Evolutionary conservation across 1,284 basidiomycete species (phyloP).

Genomic region (Cutaneotrichosporon cavernicola): DNA sequence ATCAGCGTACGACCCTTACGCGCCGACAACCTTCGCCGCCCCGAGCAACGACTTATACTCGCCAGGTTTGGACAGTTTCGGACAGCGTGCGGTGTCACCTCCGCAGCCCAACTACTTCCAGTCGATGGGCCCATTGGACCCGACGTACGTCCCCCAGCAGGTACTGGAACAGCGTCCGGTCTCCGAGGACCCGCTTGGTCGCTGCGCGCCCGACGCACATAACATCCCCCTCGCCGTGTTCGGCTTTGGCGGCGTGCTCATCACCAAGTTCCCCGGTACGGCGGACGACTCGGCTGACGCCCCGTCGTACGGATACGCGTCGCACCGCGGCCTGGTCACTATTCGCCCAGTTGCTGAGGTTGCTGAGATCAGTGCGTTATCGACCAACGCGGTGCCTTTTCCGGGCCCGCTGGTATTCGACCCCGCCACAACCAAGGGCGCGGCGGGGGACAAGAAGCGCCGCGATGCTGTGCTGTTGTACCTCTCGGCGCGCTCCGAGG

Average conservation of each 20-base stretch:
- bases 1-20: slow-evolving; percentile 11
- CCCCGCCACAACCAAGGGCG: slow-evolving; percentile 62
- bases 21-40: background rate
- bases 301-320: slow-evolving; percentile 54
- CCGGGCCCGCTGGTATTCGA: slow-evolving; percentile 85
- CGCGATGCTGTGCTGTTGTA: slow-evolving; percentile 75
- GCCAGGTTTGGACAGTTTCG: slow-evolving; percentile 29
- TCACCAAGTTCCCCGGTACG: slow-evolving; percentile 79
- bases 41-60: slow-evolving; percentile 18
- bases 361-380: slow-evolving; percentile 66
- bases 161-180: slow-evolving; percentile 54
- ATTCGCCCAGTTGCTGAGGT: slow-evolving; percentile 67
- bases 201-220: slow-evolving; percentile 61
- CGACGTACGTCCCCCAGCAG: slow-evolving; percentile 58
- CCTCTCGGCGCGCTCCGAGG: slow-evolving; percentile 68
- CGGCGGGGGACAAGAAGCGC: slow-evolving; percentile 71
- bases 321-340: slow-evolving; percentile 65
- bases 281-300: slow-evolving; percentile 68
- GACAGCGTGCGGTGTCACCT: slow-evolving; percentile 27
- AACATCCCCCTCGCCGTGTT: slow-evolving; percentile 77
- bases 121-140: slow-evolving; percentile 66
- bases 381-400: slow-evolving; percentile 62
- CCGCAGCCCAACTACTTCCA: slow-evolving; percentile 54
- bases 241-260: slow-evolving; percentile 81
- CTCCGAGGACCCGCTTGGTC: slow-evolving; percentile 72